These are phyloP conservation scores for Metarhizium humberi DNA, from an alignment of 2,329 filamentous ascomycete genomes.

Conservation along the genomic window DNA sequence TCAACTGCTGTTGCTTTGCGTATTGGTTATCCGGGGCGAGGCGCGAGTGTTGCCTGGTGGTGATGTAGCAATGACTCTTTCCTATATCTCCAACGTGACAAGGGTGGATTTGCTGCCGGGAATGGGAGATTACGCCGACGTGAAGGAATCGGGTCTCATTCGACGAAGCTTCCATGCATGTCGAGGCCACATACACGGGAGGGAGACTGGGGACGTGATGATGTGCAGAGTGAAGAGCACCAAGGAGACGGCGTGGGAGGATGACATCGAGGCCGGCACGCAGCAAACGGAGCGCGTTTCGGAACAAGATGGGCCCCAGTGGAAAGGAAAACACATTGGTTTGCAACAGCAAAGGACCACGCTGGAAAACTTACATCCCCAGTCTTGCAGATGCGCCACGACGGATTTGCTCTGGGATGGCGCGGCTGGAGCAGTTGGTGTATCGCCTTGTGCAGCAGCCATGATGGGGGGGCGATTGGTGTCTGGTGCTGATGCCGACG, in stretches of 20 bases:
- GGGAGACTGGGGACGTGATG: neutral
- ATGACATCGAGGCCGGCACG: neutral
- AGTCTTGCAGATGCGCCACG: slow-evolving; percentile 29
- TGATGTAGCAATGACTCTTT: too few relatives aligned
- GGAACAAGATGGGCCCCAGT: neutral
- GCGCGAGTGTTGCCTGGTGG: too few relatives aligned
- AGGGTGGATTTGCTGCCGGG: neutral
- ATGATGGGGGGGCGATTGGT: slow-evolving; percentile 13
- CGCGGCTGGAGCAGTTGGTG: slow-evolving; percentile 6
- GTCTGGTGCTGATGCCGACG: neutral
- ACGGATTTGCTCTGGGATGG: slow-evolving; percentile 19
- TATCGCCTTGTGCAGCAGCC: slow-evolving; percentile 15
- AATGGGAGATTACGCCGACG: neutral
- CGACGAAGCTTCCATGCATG: neutral
- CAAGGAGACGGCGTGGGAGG: too few relatives aligned
- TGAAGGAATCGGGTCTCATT: too few relatives aligned
- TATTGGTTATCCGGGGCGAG: too few relatives aligned
- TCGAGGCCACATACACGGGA: neutral
- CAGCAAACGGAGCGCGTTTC: neutral
- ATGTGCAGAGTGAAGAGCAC: neutral
- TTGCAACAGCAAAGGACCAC: neutral
- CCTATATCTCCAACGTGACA: too few relatives aligned
- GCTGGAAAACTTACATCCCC: slow-evolving; percentile 36
- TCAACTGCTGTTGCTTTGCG: neutral
- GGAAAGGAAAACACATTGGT: too few relatives aligned